Percentiles rank a stretch among this genome's conserved stretches.
Evolutionary conservation across 2,329 filamentous ascomycete genomes (phyloP).

Genomic region (Colletotrichum filicis): DNA sequence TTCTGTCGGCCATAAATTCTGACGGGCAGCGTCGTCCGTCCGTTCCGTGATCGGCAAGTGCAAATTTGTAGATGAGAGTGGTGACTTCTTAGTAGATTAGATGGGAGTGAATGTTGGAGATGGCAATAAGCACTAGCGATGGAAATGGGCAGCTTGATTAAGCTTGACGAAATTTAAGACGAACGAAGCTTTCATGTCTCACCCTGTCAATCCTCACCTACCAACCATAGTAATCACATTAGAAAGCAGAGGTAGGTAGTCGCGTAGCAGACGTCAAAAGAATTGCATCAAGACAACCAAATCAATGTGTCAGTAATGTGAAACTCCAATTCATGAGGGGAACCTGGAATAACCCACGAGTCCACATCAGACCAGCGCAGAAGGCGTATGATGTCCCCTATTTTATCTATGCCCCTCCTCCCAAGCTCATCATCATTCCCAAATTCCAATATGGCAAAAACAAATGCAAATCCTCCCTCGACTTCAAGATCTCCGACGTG

Average conservation of each 20-base stretch:
- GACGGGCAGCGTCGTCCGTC: no score
- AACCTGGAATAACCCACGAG: background rate
- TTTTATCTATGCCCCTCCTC: conserved; percentile 23
- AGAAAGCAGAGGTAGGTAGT: no score
- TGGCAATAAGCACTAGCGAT: no score
- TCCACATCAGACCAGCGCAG: background rate
- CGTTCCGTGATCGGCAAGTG: no score
- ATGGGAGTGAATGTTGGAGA: background rate
- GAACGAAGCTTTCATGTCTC: conserved; percentile 2
- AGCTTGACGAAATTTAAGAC: background rate
- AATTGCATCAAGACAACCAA: background rate
- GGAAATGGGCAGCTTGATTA: background rate
- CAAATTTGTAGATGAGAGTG: no score
- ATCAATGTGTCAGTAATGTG: background rate
- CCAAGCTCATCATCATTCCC: background rate
- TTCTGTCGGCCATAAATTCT: background rate
- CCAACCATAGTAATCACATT: no score
- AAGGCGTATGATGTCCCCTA: background rate
- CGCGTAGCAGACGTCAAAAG: background rate
- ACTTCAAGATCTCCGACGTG: no score
- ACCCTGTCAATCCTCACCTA: background rate
- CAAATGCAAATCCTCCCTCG: background rate
- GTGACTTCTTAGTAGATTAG: background rate
- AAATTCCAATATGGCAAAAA: background rate
- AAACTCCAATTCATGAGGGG: conserved; percentile 12